Evolutionary conservation across 2,329 filamentous ascomycete genomes (phyloP).

Genomic region (Fusarium begoniae): DNA sequence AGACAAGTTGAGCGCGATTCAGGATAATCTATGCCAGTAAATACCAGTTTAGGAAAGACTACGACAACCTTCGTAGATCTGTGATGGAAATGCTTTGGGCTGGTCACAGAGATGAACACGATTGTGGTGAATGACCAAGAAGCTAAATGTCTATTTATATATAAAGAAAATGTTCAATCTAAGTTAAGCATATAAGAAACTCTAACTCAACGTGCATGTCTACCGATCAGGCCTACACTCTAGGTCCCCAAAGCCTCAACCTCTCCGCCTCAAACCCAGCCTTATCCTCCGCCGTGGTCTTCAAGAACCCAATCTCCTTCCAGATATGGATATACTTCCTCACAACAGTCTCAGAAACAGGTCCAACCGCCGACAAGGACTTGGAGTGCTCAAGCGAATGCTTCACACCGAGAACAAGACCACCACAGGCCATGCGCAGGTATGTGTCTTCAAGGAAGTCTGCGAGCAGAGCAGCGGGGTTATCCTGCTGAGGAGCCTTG

Average conservation of each 20-base stretch:
- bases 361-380: constrained; percentile 4
- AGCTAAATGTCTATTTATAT: not conserved
- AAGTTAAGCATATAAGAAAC: not conserved
- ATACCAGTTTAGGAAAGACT: fast-evolving
- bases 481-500: constrained; percentile 23
- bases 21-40: not conserved
- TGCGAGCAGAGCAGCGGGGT: constrained; percentile 2
- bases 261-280: constrained; percentile 26
- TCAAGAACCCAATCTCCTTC: constrained; percentile 37
- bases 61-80: fast-evolving
- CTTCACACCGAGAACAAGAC: constrained; percentile 13
- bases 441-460: constrained; percentile 19
- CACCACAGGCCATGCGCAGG: constrained; percentile 25
- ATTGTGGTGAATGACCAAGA: not conserved
- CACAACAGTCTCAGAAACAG: constrained; percentile 19
- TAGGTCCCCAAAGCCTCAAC: constrained; percentile 15
- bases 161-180: not conserved
- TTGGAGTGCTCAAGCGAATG: constrained; percentile 27
- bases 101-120: no score
- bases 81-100: fast-evolving
- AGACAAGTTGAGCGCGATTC: fast-evolving
- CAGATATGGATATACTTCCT: constrained; percentile 39
- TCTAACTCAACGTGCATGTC: not conserved
- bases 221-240: not conserved
- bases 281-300: constrained; percentile 22